phyloP scores from a whole-genome alignment of 345 rosid genomes.

The Pseudoturritis turrita region DNA sequence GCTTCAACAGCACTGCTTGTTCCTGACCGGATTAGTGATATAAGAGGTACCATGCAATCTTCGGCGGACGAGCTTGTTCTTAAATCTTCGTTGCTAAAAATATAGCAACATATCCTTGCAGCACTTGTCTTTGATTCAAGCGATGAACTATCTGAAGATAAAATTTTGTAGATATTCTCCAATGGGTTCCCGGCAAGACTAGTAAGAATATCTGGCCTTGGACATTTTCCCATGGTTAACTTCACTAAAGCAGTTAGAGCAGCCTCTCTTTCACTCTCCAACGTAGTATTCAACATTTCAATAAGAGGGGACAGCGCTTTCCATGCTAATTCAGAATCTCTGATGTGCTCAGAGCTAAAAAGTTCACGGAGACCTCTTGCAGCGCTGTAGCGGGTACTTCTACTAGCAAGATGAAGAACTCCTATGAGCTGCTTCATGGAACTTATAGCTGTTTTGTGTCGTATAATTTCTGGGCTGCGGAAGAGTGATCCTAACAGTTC shows the following conservation, averaged over 20 bases:
- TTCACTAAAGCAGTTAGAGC: slow-evolving; percentile 67
- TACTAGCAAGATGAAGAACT: slow-evolving; percentile 58
- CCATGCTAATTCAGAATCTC: slow-evolving; percentile 64
- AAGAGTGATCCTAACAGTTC: slow-evolving; percentile 65
- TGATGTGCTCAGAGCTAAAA: slow-evolving; percentile 59
- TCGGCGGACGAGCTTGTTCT: slow-evolving; percentile 52
- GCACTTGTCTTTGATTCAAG: slow-evolving; percentile 64
- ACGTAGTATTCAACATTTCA: slow-evolving; percentile 66
- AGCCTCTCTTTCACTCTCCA: slow-evolving; percentile 64
- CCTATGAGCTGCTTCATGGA: slow-evolving; percentile 72
- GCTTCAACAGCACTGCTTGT: slow-evolving; percentile 45
- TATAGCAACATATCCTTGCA: slow-evolving; percentile 57
- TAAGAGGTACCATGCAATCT: slow-evolving; percentile 60
- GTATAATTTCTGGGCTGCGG: slow-evolving; percentile 52
- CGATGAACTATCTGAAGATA: slow-evolving; percentile 52
- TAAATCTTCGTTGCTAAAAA: slow-evolving; percentile 45
- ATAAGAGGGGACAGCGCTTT: slow-evolving; percentile 67
- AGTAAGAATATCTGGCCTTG: slow-evolving; percentile 41
- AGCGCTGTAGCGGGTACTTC: slow-evolving; percentile 63
- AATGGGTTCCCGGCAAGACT: slow-evolving; percentile 66
- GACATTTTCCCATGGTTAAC: slow-evolving; percentile 52
- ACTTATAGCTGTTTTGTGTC: slow-evolving; percentile 55
- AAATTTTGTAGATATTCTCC: slow-evolving; percentile 51
- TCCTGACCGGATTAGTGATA: slow-evolving; percentile 56
- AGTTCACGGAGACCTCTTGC: slow-evolving; percentile 75